Conservation (phyloP, 257 asterid genomes). For the Solanum chmielewskii region DNA sequence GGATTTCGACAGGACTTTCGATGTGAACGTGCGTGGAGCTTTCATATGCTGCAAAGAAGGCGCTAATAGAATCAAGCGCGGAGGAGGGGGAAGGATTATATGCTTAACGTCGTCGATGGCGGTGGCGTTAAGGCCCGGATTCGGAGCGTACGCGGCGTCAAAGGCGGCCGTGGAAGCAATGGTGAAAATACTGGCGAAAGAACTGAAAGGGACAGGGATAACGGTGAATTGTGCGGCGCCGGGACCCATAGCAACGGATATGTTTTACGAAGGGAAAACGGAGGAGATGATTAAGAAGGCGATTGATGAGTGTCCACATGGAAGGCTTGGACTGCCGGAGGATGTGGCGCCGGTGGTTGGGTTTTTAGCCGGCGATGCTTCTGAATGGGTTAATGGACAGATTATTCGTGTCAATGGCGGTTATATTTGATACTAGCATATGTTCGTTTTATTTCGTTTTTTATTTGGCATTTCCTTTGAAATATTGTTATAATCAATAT, state of each 20-base stretch:
- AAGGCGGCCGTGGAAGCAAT: constrained; percentile 80
- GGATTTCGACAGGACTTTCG: constrained; percentile 41
- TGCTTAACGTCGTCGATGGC: constrained; percentile 38
- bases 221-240: constrained; percentile 65
- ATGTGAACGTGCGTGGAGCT: constrained; percentile 51
- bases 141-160: constrained; percentile 50
- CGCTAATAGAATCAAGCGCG: constrained; percentile 41
- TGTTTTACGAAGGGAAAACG: constrained; percentile 46
- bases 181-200: constrained; percentile 62
- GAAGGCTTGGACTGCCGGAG: constrained; percentile 49
- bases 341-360: constrained; percentile 48
- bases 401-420: constrained; percentile 25
- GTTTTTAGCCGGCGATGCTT: constrained; percentile 46
- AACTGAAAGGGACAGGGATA: constrained; percentile 54
- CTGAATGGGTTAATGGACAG: constrained; percentile 69
- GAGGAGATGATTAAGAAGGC: constrained; percentile 35
- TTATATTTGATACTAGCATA: neutral
- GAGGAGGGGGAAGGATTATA: constrained; percentile 62
- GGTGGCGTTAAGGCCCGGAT: constrained; percentile 39
- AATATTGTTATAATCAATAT: neutral
- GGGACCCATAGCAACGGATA: constrained; percentile 55
- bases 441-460: neutral
- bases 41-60: constrained; percentile 50
- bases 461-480: neutral
- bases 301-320: constrained; percentile 39